These are phyloP conservation scores for Podaxis rugospora DNA, from an alignment of 768 basidiomycete genomes.

Conservation along the genomic window DNA sequence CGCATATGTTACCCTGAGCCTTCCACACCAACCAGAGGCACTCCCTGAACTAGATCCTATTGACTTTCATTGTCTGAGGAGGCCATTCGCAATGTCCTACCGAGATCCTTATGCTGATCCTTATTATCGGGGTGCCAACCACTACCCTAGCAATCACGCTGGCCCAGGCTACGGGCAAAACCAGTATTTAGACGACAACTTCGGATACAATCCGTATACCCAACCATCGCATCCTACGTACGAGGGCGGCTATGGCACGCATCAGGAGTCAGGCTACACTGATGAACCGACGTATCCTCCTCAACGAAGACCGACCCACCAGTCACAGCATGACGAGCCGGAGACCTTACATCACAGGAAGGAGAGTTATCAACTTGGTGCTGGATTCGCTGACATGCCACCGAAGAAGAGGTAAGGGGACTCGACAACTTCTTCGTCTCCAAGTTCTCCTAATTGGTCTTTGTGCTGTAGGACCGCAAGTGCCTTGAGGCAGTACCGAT, in stretches of 20 bases:
- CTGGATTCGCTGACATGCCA: neutral
- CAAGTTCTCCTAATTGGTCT: conserved; percentile 1
- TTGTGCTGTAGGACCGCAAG: conserved; percentile 27
- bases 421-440: neutral
- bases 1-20: neutral
- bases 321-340: conserved; percentile 1
- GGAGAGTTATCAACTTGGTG: conserved; percentile 4
- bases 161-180: conserved; percentile 2
- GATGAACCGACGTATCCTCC: conserved; percentile 10
- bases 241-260: conserved; percentile 31
- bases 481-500: conserved; percentile 47
- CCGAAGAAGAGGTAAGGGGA: conserved; percentile 1
- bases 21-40: neutral
- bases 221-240: conserved; percentile 53
- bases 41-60: neutral
- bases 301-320: conserved; percentile 9
- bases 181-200: conserved; percentile 28
- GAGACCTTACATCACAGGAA: conserved; percentile 1
- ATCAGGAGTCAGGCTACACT: neutral
- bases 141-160: conserved; percentile 20
- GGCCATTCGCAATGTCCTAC: conserved; percentile 40
- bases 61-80: conserved; percentile 10
- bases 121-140: conserved; percentile 18
- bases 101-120: conserved; percentile 47
- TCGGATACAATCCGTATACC: conserved; percentile 39